Evolutionary conservation across 2,329 filamentous ascomycete species (phyloP).

Genomic region (Alternaria triticina): DNA sequence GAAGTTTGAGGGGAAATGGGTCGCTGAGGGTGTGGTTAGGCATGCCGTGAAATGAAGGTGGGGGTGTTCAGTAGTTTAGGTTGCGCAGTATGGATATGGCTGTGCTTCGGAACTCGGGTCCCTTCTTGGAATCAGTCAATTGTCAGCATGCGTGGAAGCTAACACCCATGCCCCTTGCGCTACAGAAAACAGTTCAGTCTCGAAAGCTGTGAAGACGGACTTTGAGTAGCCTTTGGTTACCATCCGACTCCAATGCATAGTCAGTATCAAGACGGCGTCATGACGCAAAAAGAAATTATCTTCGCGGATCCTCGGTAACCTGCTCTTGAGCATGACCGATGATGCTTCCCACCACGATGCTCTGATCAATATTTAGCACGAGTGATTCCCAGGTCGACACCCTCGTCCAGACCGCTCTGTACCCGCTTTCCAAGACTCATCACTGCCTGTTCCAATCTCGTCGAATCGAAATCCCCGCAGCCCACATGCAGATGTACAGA

Average conservation of each 20-base stretch:
- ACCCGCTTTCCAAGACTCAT: neutral
- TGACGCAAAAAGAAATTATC: neutral
- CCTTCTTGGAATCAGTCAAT: neutral
- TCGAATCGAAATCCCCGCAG: neutral
- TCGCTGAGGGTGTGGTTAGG: conserved; percentile 43
- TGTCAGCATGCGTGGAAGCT: neutral
- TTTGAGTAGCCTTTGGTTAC: neutral
- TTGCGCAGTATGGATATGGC: neutral
- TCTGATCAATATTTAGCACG: neutral
- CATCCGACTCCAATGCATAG: neutral
- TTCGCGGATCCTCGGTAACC: neutral
- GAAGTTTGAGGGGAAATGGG: conserved; percentile 40
- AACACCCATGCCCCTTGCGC: neutral
- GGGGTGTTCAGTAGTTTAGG: neutral
- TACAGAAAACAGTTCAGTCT: neutral
- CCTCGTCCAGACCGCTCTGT: neutral
- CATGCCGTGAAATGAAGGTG: conserved; percentile 11
- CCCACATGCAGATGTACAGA: neutral
- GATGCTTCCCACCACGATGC: neutral
- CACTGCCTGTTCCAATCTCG: neutral
- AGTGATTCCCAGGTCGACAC: neutral
- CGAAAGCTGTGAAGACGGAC: neutral
- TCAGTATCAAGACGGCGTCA: neutral
- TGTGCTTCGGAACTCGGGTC: neutral
- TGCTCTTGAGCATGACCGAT: neutral